Evolutionary conservation across 148 eudicot genomes (phyloP).

Genomic region (Tetragonia tetragonoides): DNA sequence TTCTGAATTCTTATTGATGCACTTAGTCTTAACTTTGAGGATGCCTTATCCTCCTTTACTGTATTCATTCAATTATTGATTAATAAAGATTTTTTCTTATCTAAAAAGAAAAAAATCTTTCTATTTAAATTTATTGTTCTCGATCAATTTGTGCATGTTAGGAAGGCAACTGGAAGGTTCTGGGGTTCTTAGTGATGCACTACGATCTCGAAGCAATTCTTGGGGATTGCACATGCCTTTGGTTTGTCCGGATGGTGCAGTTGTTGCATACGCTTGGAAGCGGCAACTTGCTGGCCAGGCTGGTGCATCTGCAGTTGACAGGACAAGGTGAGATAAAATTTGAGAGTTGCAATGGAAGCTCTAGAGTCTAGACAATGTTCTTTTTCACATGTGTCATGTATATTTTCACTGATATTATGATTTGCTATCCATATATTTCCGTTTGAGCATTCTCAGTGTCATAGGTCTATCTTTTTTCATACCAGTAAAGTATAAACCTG

Average conservation of each 20-base stretch:
- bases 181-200: slow-evolving; percentile 89
- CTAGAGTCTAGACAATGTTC: neutral
- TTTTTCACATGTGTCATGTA: neutral
- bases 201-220: slow-evolving; percentile 89
- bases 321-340: slow-evolving; percentile 62
- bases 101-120: too few relatives aligned
- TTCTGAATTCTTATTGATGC: too few relatives aligned
- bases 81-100: too few relatives aligned
- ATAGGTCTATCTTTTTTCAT: neutral
- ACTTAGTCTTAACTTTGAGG: too few relatives aligned
- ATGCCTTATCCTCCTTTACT: too few relatives aligned
- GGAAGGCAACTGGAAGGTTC: slow-evolving; percentile 91
- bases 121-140: neutral
- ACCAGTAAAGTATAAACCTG: neutral
- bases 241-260: slow-evolving; percentile 99
- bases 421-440: neutral
- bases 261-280: slow-evolving; percentile 99
- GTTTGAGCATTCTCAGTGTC: neutral
- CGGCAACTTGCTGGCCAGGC: slow-evolving; percentile 99
- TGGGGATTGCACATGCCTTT: slow-evolving; percentile 99
- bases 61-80: too few relatives aligned
- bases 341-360: neutral
- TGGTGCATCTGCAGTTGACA: slow-evolving; percentile 98
- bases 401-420: neutral
- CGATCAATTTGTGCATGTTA: slow-evolving; percentile 25